Percentiles rank a stretch among this genome's conserved stretches.
Evolutionary conservation across 129 eudicot genomes (phyloP).

Genomic region (Tanacetum coccineum): DNA sequence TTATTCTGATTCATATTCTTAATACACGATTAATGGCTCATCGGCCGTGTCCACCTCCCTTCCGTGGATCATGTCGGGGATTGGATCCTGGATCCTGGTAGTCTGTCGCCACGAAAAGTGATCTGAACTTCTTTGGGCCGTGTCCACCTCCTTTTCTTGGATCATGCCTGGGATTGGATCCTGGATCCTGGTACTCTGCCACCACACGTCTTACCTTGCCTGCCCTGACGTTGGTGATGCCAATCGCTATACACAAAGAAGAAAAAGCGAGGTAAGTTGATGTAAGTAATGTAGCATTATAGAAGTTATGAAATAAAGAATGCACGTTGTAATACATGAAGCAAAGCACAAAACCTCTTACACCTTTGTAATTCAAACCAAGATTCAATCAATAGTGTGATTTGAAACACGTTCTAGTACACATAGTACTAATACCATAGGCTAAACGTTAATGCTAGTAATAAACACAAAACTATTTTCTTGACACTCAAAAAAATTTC

Average conservation of each 20-base stretch:
- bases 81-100: conserved; percentile 61
- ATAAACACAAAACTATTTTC: too few relatives aligned
- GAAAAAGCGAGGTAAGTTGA: too few relatives aligned
- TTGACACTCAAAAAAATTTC: too few relatives aligned
- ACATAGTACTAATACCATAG: too few relatives aligned
- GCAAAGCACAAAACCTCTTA: too few relatives aligned
- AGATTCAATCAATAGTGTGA: too few relatives aligned
- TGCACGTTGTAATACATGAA: neutral
- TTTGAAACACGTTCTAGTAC: too few relatives aligned
- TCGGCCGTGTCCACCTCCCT: conserved; percentile 18
- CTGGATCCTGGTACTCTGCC: conserved; percentile 54
- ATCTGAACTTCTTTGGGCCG: neutral
- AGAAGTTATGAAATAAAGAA: neutral
- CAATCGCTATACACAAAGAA: neutral
- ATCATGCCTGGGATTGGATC: too few relatives aligned
- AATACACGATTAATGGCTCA: neutral
- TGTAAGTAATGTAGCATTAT: neutral
- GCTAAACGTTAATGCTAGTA: too few relatives aligned
- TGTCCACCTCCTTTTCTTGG: neutral
- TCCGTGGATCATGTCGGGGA: conserved; percentile 62
- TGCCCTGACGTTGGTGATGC: conserved; percentile 8
- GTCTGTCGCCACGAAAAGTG: conserved; percentile 36
- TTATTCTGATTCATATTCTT: neutral
- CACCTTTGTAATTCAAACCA: too few relatives aligned
- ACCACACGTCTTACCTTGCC: conserved; percentile 3